Evolutionary conservation across 306 rosid species (phyloP).

Genomic region (Gynostemma pentaphyllum): DNA sequence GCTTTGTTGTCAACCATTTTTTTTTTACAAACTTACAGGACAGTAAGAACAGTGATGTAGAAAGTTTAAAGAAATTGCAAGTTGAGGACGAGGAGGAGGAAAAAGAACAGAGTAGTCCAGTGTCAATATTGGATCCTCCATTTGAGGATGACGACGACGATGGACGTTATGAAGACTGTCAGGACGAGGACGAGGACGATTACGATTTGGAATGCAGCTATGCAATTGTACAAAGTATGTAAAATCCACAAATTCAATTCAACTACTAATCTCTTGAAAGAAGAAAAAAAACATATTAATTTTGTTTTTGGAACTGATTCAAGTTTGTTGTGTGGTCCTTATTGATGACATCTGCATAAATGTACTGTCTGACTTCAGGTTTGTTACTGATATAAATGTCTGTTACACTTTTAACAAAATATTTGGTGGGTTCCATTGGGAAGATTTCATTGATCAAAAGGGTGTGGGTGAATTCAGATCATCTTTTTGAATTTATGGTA

Average conservation of each 20-base stretch:
- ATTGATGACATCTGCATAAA: constrained; percentile 18
- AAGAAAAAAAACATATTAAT: neutral
- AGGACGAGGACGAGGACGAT: constrained; percentile 22
- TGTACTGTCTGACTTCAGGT: neutral
- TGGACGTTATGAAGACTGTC: constrained; percentile 31
- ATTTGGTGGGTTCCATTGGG: constrained; percentile 61
- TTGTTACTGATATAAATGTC: neutral
- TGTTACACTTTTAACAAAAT: constrained; percentile 7
- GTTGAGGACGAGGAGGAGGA: constrained; percentile 53
- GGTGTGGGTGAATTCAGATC: constrained; percentile 5
- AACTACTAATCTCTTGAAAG: neutral
- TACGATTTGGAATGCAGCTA: constrained; percentile 71
- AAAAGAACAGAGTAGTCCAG: constrained; percentile 91
- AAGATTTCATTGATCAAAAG: constrained; percentile 10
- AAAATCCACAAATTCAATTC: neutral
- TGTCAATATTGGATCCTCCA: constrained; percentile 84
- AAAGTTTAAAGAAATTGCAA: constrained; percentile 30
- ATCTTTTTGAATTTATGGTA: constrained; percentile 7
- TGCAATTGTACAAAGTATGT: constrained; percentile 83
- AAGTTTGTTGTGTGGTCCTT: constrained; percentile 42
- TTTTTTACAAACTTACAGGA: constrained; percentile 20
- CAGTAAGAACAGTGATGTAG: constrained; percentile 25
- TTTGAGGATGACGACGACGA: constrained; percentile 63
- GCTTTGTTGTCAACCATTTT: neutral
- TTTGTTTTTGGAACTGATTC: constrained; percentile 10